Evolutionary conservation across 75 land plant species (phyloP).

Genomic region (Picea sitchensis): DNA sequence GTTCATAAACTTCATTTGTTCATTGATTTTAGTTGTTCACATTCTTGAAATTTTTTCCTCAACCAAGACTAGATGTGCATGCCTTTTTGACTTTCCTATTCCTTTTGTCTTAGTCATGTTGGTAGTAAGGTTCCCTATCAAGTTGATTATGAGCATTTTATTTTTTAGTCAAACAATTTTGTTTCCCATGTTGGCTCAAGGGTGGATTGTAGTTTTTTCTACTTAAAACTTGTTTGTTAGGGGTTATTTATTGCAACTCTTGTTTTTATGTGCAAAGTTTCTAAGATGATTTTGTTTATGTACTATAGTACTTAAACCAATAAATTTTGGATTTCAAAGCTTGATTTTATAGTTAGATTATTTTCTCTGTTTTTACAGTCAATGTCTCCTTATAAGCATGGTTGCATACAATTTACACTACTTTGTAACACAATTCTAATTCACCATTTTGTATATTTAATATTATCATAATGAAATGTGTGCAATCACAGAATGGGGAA

Average conservation of each 20-base stretch:
- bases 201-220: too few species aligned
- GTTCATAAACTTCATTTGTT: background rate
- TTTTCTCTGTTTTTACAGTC: background rate
- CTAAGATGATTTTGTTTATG: background rate
- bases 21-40: background rate
- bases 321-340: background rate
- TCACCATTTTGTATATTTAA: background rate
- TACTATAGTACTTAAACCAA: background rate
- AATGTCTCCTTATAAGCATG: background rate
- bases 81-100: too few species aligned
- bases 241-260: background rate
- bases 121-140: too few species aligned
- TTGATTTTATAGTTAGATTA: background rate
- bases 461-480: background rate
- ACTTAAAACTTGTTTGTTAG: background rate
- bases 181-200: too few species aligned
- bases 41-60: background rate
- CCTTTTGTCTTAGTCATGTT: too few species aligned
- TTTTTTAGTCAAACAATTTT: too few species aligned
- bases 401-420: too few species aligned
- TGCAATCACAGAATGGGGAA: constrained; percentile 24
- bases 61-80: background rate
- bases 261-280: background rate
- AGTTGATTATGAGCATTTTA: too few species aligned
- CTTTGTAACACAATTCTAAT: background rate